phyloP scores from a whole-genome alignment of 768 basidiomycete genomes.

The Auriscalpium microsporum region DNA sequence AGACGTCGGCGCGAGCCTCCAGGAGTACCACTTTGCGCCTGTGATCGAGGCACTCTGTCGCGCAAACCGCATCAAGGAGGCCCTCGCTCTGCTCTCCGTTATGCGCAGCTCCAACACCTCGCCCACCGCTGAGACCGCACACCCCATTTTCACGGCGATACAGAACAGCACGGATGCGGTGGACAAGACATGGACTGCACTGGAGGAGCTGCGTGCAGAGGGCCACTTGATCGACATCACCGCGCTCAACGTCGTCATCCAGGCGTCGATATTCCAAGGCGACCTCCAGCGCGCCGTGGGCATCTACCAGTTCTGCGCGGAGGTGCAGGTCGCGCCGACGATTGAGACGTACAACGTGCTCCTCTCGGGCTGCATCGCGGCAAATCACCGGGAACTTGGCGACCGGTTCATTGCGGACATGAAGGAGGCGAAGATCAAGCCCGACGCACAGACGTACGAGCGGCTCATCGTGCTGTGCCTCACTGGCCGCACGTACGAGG shows the following conservation, averaged over 20 bases:
- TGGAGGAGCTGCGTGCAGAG: conserved; percentile 52
- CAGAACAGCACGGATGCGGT: conserved; percentile 40
- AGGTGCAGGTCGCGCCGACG: conserved; percentile 48
- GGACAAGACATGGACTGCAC: conserved; percentile 54
- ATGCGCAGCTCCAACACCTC: conserved; percentile 49
- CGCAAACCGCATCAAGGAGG: conserved; percentile 49
- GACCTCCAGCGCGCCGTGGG: conserved; percentile 75
- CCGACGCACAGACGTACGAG: conserved; percentile 56
- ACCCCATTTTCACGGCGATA: conserved; percentile 45
- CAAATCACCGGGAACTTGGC: conserved; percentile 57
- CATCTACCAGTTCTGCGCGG: conserved; percentile 56
- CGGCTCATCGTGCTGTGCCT: conserved; percentile 63
- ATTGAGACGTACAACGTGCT: conserved; percentile 63
- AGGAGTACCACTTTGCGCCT: conserved; percentile 72
- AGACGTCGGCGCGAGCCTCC: conserved; percentile 35
- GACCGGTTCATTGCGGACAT: conserved; percentile 61
- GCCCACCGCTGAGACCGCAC: conserved; percentile 43
- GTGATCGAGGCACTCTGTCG: conserved; percentile 67
- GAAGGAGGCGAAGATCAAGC: conserved; percentile 44
- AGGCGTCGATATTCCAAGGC: conserved; percentile 47
- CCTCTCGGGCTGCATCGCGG: conserved; percentile 52
- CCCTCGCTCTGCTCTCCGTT: conserved; percentile 46
- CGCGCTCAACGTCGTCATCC: conserved; percentile 59
- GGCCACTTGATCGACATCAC: conserved; percentile 45
- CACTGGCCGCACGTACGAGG: conserved; percentile 67